Base-by-base conservation (phyloP, 148 eudicot genomes). In the Vaccinium corymbosum region DNA sequence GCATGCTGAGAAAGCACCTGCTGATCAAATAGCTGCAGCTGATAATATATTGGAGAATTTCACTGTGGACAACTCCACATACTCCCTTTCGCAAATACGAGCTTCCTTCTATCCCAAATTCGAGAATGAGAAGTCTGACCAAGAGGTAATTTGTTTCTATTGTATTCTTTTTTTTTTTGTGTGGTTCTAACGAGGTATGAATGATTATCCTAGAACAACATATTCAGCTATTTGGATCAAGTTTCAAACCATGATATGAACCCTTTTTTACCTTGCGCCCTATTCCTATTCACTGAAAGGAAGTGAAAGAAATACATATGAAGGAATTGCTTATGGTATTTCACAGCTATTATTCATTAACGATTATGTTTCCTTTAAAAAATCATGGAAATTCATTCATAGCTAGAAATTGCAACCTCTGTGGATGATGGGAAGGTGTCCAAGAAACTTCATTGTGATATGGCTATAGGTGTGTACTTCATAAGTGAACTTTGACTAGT, bases 121-220 rank as follows among this genome's bases (percentile, higher is more conserved):
- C 85, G 99, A 97, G 85, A 97, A 97, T 81, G 99, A 97, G 90
- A 97, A 97, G 91, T 94, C 98, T 82, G 99, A 97, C 87, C 98
- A 92, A 87, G 99, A 97, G 97, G 99, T 97, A 86, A 82, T 49
- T 61, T 64, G 32, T 38, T 75, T 70, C 7, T 42, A 1, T 50
- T 50, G 19, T 49, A 19, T 29, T 16, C 35, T 5, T 42, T 42
- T 56, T 27, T 27, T 59, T 10, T 49, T 53, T 55, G 0, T 29
- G 46, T 59, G 32, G 64, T 38, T 13, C 46, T 32, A 29, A 57
- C 38, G 32, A 42, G 51, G 7, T 35, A 32, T 32, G 14, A 68
- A 68, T 56, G 16, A 20, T 57, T 79, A 32, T 11, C 42, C 20
- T 38, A 35, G 48, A 32, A 79, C 38, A 55, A 57, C 16, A 6